These are phyloP conservation scores for Cryptococcus amylolentus DNA, from an alignment of 1,284 basidiomycete species.

Conservation along the genomic window DNA sequence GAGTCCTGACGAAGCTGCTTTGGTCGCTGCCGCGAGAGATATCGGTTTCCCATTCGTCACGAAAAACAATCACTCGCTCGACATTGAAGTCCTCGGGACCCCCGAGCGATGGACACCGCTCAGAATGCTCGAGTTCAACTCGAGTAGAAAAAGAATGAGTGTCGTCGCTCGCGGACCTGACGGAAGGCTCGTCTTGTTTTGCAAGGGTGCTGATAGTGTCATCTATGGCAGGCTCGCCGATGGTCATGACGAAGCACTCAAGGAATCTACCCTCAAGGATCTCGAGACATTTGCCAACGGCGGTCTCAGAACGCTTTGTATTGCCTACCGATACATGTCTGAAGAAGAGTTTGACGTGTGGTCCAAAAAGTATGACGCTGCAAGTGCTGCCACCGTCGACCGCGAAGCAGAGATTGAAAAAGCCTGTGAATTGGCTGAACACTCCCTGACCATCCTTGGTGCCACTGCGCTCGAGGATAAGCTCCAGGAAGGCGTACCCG, in stretches of 20 bases:
- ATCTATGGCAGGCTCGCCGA: slow-evolving; percentile 78
- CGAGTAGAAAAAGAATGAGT: slow-evolving; percentile 90
- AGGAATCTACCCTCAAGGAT: slow-evolving; percentile 74
- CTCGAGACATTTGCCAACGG: slow-evolving; percentile 92
- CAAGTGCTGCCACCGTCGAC: slow-evolving; percentile 67
- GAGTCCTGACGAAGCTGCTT: slow-evolving; percentile 82
- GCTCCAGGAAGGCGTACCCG: slow-evolving; percentile 92
- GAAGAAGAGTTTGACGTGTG: slow-evolving; percentile 83
- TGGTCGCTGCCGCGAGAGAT: slow-evolving; percentile 87
- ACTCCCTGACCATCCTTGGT: slow-evolving; percentile 75
- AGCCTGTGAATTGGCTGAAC: slow-evolving; percentile 79
- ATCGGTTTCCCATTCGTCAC: slow-evolving; percentile 87
- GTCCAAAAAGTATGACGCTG: slow-evolving; percentile 77
- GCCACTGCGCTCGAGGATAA: slow-evolving; percentile 97
- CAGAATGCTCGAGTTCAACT: slow-evolving; percentile 87
- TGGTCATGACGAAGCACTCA: slow-evolving; percentile 70
- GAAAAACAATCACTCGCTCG: slow-evolving; percentile 69
- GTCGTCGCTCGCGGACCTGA: slow-evolving; percentile 79
- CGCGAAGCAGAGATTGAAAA: slow-evolving; percentile 88
- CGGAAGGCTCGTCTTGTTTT: slow-evolving; percentile 76
- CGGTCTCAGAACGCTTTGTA: slow-evolving; percentile 85
- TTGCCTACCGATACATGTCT: slow-evolving; percentile 72
- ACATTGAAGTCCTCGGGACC: slow-evolving; percentile 89
- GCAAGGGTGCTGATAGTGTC: slow-evolving; percentile 95
- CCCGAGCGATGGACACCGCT: slow-evolving; percentile 75